Base-by-base conservation (phyloP, 768 basidiomycete genomes). In the Suillus placidus region DNA sequence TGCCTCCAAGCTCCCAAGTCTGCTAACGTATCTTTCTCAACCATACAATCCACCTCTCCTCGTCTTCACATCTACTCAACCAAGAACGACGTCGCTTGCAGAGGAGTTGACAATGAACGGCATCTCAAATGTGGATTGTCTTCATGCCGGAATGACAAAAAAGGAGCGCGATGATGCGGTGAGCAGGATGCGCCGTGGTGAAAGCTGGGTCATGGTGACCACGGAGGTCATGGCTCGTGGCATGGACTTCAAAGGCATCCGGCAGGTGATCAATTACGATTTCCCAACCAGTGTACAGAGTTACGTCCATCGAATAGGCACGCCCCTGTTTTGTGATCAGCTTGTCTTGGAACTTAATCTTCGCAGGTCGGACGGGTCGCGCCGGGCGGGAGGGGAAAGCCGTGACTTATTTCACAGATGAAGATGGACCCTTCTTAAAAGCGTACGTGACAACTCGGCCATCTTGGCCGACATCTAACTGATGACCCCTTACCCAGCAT, bases 191-290 rank as follows among this genome's bases (percentile, higher is more conserved):
- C 88, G 93, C 34, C 84, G 83, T 71, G 97, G 96, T 0, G 87
- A 93, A 74, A 91, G 93, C 66, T 99, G 97, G 97, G 87, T 96
- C 40, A 87, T 99, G 86, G 86, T 99, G 55, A 93, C 91, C 69
- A 99, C 97, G 30, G 97, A 99, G 76, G 93, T 99, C 60, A 93
- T 99, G 93, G 95, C 94, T 30, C 86, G 97, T 70, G 97, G 97
- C 4, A 95, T 99, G 91, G 97, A 99, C 74, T 99, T 99, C 82
- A 92, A 91, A 76, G 95, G 96, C 12, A 88, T 97, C 61, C 83
- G 89, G 65, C 93, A 98, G 73, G 95, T 99, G 12, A 90, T 99
- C 73, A 99, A 98, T 77, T 96, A 93, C 72, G 97, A 98, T 78
- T 98, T 99, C 78, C 97, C 97, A 3, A 95, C 91, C 45, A 96